Base-by-base conservation (phyloP, 176 grass and related monocot genomes). In the Carex littledalei region DNA sequence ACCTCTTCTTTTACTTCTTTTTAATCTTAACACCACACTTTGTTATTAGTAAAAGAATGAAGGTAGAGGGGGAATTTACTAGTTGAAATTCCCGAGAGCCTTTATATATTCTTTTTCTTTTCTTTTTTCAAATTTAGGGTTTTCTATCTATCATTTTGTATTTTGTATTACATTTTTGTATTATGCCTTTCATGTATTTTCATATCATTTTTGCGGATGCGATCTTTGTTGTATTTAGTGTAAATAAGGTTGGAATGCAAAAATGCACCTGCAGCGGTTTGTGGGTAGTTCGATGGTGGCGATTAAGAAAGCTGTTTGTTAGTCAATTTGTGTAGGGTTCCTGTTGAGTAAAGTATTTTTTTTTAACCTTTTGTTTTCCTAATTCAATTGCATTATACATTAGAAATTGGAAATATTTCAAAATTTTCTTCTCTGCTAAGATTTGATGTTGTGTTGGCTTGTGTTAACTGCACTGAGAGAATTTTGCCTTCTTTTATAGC, bases 1-100 rank as follows among this genome's bases (percentile, higher is more conserved):
- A 79, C 89, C 50, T 99, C 91, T 82, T 95, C 87, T 14, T 86
- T 86, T 50, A 86, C 84, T 85, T 84, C 93, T 7, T 68, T 64
- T 61, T 94, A 89, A 63, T 43, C 47, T 55, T 68, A 84, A 79
- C 39, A 3, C 50, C 4, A 5, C 37, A 78, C 20, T 6, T 63
- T 10, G 62, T 85, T 61, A 32, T 18, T 86, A 63, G 14, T 58
- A 34, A 67, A 78, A 53, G 67, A 45, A 81, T 63, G 52, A 78
- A 16, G 52, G 24, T 31, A 57, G 57, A 34, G 32, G 18, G 52
- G 49, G 52, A 78, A 57, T 26, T 78, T 34, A 57, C 14, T 32
- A 78, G 52, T 52, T 52, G 74, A 32, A 78, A 56, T 35, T 32
- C 52, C 24, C 5, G 50, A 78, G 15, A 55, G 26, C 74, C 2